Evolutionary conservation across 2,329 filamentous ascomycete species (phyloP), one percentile per base, ranked within the genome.

Genomic region (Septoria linicola): DNA sequence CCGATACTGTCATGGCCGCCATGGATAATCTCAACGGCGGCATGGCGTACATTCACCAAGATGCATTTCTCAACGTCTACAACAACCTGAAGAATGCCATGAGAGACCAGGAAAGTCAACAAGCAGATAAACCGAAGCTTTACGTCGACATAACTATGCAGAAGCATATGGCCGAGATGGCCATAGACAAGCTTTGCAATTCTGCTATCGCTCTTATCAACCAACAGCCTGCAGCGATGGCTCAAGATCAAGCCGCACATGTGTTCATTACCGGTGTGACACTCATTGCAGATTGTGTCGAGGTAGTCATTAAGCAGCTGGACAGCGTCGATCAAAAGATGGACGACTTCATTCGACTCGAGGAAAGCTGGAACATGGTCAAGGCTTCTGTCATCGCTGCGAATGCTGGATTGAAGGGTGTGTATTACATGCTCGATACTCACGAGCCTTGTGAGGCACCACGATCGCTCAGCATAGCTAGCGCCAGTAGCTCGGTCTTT

Each of bases 51-150:
- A 70, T 73, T 1, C 71, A 75, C 48, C 70, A 76, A 59, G 73
- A 76, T 55, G 72, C 71, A 3, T 76, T 73, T 63, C 72, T 74
- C 51, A 70, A 69, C 20, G 69, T 75, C 6, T 75, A 74, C 62
- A 72, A 75, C 48, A 66, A 67, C 31, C 59, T 70, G 19, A 74
- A 73, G 60, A 63, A 67, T 23, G 61, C 54, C 6, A 63, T 63
- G 54, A 63, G 66, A 39, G 64, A 63, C 30, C 65, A 68, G 21
- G 62, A 64, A 16, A 41, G 34, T 17, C 63, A 63, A 16, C 60
- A 66, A 11, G 62, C 59, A 21, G 58, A 61, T 50, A 58, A 52
- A 32, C 61, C 71, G 4, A 68, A 72, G 39, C 57, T 75, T n/a
- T 68, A 70, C 36, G 72, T 76, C 44, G 72, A 76, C 53, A 66